Evolutionary conservation across 352 stramenopile genomes (phyloP), one percentile per base, ranked within the genome.

Genomic region (Globisporangium orthogonon): DNA sequence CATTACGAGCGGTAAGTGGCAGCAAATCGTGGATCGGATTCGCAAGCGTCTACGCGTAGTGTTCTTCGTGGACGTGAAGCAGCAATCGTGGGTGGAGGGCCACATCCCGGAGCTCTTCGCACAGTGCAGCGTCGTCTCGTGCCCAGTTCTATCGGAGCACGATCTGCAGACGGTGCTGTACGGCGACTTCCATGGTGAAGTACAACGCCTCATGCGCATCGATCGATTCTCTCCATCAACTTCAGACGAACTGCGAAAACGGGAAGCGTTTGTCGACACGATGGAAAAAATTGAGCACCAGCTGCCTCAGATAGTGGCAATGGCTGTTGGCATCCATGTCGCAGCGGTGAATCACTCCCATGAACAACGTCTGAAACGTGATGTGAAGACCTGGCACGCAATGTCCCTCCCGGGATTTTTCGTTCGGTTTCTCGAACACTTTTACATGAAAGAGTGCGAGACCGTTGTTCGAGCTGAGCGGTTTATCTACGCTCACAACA

Each of bases 1-100:
- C 6, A 81, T 86, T 11, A 88, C 77, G 0, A 90, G 75, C 28
- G 79, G 76, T 2, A 85, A 84, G 28, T 90, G 79, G 79, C 73
- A 86, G 40, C 74, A 79, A 37, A 79, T 84, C 30, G 64, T 90
- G 2, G 67, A 80, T 35, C 69, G 77, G 0, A 71, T 88, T 52
- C 68, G 74, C 18, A 71, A 73, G 9, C 73, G 75, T 3, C 61
- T 89, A 5, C 66, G 67, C 10, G 62, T 88, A 11, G 73, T 86
- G 0, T 56, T 86, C 7, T 31, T 83, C 1, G 54, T 87, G 1
- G 73, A 85, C 31, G 35, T 37, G 2, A 40, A 67, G 2, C 57
- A 78, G 4, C 52, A 65, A 14, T 15, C 31, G 2, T 37, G 35
- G 4, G 29, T 80, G 2, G 33, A 64, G 7, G 5, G 3, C 0